These are phyloP conservation scores for Syzygium jambos DNA, from an alignment of 345 rosid species.

Conservation along the genomic window DNA sequence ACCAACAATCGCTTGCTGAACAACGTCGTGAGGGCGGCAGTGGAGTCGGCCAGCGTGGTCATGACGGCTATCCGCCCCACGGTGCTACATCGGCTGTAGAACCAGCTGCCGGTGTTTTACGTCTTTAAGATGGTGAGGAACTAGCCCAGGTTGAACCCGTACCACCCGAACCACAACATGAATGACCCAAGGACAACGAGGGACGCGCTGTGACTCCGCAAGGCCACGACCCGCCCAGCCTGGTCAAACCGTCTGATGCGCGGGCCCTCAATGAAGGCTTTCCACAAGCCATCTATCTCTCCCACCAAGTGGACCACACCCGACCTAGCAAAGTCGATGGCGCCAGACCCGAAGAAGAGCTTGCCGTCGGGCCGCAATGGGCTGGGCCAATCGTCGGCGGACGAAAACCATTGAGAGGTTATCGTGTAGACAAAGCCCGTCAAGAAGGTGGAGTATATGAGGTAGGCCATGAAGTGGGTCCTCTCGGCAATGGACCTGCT, in stretches of 20 bases:
- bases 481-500: slow-evolving; percentile 79
- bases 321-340: slow-evolving; percentile 74
- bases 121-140: slow-evolving; percentile 31
- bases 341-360: slow-evolving; percentile 41
- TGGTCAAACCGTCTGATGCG: slow-evolving; percentile 56
- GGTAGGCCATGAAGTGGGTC: slow-evolving; percentile 70
- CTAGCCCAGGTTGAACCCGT: slow-evolving; percentile 72
- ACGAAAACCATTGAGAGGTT: slow-evolving; percentile 80
- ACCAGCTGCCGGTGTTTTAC: slow-evolving; percentile 16
- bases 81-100: slow-evolving; percentile 76
- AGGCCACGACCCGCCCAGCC: slow-evolving; percentile 26
- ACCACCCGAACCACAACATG: slow-evolving; percentile 82
- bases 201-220: slow-evolving; percentile 66
- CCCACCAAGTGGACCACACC: slow-evolving; percentile 86
- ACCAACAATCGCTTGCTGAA: slow-evolving; percentile 54
- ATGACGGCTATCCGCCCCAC: slow-evolving; percentile 75
- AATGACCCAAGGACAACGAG: slow-evolving; percentile 72
- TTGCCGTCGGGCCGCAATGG: slow-evolving; percentile 9
- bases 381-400: slow-evolving; percentile 64
- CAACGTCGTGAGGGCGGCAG: slow-evolving; percentile 69
- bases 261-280: slow-evolving; percentile 64
- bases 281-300: slow-evolving; percentile 74
- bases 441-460: slow-evolving; percentile 56
- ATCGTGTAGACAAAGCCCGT: slow-evolving; percentile 69
- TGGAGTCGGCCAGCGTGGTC: slow-evolving; percentile 67